Percentiles rank a stretch among this genome's conserved stretches.
phyloP scores from a whole-genome alignment of 768 basidiomycete species.

The Trametes coccinea region DNA sequence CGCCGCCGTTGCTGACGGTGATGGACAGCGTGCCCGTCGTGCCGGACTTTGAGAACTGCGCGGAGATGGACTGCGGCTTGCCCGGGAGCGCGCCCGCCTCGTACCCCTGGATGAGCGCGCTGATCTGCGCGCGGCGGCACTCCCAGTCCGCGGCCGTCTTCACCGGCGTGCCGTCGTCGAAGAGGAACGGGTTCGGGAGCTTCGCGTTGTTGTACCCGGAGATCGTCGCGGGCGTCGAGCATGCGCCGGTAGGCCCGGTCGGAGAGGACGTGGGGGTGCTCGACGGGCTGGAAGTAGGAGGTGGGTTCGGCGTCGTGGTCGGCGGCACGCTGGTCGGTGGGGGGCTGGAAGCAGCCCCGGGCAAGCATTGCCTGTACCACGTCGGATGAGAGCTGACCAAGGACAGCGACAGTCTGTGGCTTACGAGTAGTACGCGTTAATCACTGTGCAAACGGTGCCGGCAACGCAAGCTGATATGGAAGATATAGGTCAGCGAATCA shows the following conservation, averaged over 20 bases:
- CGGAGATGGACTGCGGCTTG: slow-evolving; percentile 47
- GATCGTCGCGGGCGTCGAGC: slow-evolving; percentile 26
- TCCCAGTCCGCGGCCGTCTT: slow-evolving; percentile 48
- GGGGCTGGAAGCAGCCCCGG: slow-evolving; percentile 12
- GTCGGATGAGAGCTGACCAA: not conserved
- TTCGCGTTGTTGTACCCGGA: slow-evolving; percentile 39
- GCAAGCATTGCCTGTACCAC: slow-evolving; percentile 21
- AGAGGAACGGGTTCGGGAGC: slow-evolving; percentile 57
- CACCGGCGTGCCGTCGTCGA: slow-evolving; percentile 45
- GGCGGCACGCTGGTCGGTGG: not conserved
- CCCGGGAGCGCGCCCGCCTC: slow-evolving; percentile 54
- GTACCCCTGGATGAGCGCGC: slow-evolving; percentile 49
- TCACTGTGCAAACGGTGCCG: slow-evolving; percentile 18
- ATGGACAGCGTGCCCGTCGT: slow-evolving; percentile 44
- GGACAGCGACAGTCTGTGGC: not conserved
- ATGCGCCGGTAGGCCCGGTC: slow-evolving; percentile 15
- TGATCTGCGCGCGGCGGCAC: slow-evolving; percentile 52
- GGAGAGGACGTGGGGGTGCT: not conserved
- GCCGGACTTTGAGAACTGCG: slow-evolving; percentile 40
- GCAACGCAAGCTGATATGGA: slow-evolving; percentile 21
- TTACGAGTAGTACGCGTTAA: slow-evolving; percentile 26
- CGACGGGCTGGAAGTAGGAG: not conserved
- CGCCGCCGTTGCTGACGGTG: slow-evolving; percentile 46
- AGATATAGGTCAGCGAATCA: not conserved
- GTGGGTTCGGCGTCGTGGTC: not conserved